phyloP scores from a whole-genome alignment of 1,139 yeast species.

The Scheffersomyces titani region DNA sequence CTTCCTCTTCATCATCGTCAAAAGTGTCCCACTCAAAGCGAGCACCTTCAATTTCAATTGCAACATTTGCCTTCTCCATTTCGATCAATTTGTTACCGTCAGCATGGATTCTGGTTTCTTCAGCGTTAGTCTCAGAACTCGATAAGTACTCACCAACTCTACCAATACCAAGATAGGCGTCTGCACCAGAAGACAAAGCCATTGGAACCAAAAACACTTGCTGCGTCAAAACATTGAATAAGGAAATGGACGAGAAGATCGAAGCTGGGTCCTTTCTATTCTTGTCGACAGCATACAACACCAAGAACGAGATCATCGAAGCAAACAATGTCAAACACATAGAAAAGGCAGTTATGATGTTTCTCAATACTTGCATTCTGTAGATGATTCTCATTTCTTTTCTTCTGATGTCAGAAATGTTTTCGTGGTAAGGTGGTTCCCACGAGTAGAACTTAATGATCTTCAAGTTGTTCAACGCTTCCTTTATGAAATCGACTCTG shows the following conservation, averaged over 20 bases:
- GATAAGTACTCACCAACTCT: conserved; percentile 59
- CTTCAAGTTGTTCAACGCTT: conserved; percentile 63
- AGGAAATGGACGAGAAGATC: conserved; percentile 78
- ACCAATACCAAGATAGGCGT: conserved; percentile 64
- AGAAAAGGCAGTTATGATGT: conserved; percentile 58
- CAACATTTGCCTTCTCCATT: conserved; percentile 16
- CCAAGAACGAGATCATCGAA: conserved; percentile 73
- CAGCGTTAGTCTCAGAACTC: conserved; percentile 25
- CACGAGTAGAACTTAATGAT: conserved; percentile 69
- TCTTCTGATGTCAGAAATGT: conserved; percentile 46
- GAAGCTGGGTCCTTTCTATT: conserved; percentile 60
- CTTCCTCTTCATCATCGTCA: conserved; percentile 17
- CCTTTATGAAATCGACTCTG: conserved; percentile 63
- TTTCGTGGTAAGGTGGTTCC: conserved; percentile 61
- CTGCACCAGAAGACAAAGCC: conserved; percentile 66
- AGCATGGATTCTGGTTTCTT: conserved; percentile 19
- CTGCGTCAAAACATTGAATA: conserved; percentile 61
- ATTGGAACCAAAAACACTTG: conserved; percentile 67
- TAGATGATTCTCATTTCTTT: conserved; percentile 52
- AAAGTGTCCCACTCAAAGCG: conserved; percentile 69
- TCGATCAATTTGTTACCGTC: conserved; percentile 8
- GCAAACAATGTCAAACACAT: conserved; percentile 65
- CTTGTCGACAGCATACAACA: conserved; percentile 51
- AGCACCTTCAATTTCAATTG: conserved; percentile 21
- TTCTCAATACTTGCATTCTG: conserved; percentile 56